These are phyloP conservation scores for Cenchrus americanus DNA, from an alignment of 176 grass and related monocot genomes.

Conservation along the genomic window DNA sequence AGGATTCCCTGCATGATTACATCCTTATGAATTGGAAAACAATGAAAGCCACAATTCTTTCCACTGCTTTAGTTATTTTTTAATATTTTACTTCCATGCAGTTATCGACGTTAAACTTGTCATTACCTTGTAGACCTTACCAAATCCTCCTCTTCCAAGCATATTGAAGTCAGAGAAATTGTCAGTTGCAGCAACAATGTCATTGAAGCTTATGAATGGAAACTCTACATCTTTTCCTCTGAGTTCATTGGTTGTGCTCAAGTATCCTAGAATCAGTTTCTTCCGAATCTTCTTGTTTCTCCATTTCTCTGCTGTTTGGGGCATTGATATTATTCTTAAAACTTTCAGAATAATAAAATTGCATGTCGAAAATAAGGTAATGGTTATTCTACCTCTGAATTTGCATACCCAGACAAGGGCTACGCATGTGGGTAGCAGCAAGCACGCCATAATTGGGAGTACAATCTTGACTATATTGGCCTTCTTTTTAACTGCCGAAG, in stretches of 20 bases:
- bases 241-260: neutral
- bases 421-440: neutral
- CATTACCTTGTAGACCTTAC: slow-evolving; percentile 56
- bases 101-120: neutral
- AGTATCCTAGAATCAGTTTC: neutral
- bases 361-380: neutral
- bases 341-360: neutral
- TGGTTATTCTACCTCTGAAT: slow-evolving; percentile 30
- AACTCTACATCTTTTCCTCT: neutral
- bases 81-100: neutral
- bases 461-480: slow-evolving; percentile 8
- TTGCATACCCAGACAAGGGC: neutral
- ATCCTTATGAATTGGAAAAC: slow-evolving; percentile 5
- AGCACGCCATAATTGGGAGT: neutral
- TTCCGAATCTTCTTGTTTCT: neutral
- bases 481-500: slow-evolving; percentile 8
- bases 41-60: neutral
- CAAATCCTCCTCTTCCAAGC: slow-evolving; percentile 53
- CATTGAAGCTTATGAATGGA: slow-evolving; percentile 36
- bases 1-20: slow-evolving; percentile 37
- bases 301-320: neutral
- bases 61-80: neutral
- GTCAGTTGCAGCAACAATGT: slow-evolving; percentile 34
- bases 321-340: neutral
- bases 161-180: slow-evolving; percentile 44